Evolutionary conservation across 371 early-diverging fungal genomes (phyloP), one percentile per base, ranked within the genome.

Genomic region (Enterocytospora artemiae): DNA sequence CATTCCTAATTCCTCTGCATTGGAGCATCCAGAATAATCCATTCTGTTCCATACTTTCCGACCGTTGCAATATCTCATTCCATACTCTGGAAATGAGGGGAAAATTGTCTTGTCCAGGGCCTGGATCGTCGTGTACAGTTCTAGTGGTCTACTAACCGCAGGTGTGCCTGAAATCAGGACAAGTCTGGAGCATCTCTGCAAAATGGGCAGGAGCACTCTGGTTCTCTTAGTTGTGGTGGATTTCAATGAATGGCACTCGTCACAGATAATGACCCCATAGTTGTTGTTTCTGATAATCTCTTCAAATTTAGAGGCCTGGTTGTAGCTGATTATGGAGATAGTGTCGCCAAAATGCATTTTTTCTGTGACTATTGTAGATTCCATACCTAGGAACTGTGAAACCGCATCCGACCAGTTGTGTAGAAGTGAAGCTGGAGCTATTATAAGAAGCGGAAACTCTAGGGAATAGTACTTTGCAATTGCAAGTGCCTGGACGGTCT

Each of bases 161-260:
- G 85, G 84, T 18, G 83, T 84, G 2, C 84, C 85, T 45, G 73
- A 76, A n/a, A 72, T 37, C 25, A 76, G 45, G 4, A 87, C 60
- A 0, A 75, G 77, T 4, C 79, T 54, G 2, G 63, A 49, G 2
- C 79, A 51, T 1, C 69, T 63, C 63, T 80, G 61, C 9, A 85
- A 36, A 18, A 85, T 25, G 12, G 84, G 83, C 18, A 76, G 27
- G 24, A 84, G 60, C 36, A 34, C 62, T 43, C 71, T 72, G 9
- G 82, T 79, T 41, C 84, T 65, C 71, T 82, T 71, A 20, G 80
- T 70, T 63, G 73, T 57, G 31, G 58, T 63, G 25, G 64, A 72
- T 61, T 85, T 85, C 39, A 86, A 44, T 50, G 75, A 80, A 69
- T 86, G 85, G 18, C 83, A 85, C 59, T 70, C 79, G 63, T 69